phyloP scores from a whole-genome alignment of 768 basidiomycete genomes.

The Podaxis sp. region DNA sequence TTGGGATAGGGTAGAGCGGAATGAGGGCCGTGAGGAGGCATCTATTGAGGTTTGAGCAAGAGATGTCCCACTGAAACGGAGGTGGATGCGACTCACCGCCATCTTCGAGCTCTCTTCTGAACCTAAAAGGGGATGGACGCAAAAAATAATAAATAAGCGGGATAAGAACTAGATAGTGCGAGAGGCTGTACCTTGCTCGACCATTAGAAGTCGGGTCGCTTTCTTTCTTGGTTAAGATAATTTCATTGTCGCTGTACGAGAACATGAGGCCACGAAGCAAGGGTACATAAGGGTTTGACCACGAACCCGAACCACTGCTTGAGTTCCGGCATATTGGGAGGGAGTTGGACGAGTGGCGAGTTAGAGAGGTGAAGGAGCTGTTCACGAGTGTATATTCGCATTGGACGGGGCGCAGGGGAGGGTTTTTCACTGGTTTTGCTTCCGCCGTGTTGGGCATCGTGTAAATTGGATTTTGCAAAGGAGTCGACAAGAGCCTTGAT shows the following conservation, averaged over 20 bases:
- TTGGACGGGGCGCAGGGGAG: constrained; percentile 37
- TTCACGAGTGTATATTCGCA: constrained; percentile 67
- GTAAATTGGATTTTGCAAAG: constrained; percentile 16
- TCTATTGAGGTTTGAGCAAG: constrained; percentile 36
- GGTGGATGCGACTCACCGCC: constrained; percentile 43
- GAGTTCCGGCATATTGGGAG: constrained; percentile 75
- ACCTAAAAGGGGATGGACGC: constrained; percentile 41
- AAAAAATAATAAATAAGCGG: constrained; percentile 16
- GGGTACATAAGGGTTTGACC: constrained; percentile 17
- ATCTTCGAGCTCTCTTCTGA: constrained; percentile 77
- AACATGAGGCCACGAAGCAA: constrained; percentile 27
- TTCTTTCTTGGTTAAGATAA: constrained; percentile 67
- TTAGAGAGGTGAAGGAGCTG: constrained; percentile 68
- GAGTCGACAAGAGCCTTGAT: constrained; percentile 22
- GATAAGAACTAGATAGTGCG: background rate
- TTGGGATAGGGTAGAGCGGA: constrained; percentile 72
- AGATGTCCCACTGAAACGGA: background rate
- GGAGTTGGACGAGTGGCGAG: constrained; percentile 74
- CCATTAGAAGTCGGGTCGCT: constrained; percentile 55
- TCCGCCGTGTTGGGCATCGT: constrained; percentile 3
- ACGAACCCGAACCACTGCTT: constrained; percentile 89
- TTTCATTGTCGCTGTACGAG: constrained; percentile 60
- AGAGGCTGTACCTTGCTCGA: constrained; percentile 48
- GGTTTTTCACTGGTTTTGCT: constrained; percentile 3
- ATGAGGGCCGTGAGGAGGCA: constrained; percentile 56